Conservation (phyloP, 345 rosid species). For the Salix dunnii region DNA sequence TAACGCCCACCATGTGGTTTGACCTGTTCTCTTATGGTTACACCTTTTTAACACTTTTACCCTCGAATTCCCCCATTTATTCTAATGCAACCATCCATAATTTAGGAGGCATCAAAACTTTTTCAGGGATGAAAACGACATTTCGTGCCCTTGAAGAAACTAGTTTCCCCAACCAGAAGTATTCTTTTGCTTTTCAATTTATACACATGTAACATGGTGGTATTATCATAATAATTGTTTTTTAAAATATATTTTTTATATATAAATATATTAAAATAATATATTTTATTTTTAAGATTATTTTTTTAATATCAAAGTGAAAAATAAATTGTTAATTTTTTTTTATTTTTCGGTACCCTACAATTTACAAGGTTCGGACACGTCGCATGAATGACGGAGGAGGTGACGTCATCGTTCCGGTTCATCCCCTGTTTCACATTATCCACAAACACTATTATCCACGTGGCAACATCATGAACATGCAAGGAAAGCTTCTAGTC, state of each 20-base stretch:
- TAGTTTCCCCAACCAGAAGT: conserved; percentile 9
- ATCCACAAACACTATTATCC: conserved; percentile 15
- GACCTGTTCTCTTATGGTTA: neutral
- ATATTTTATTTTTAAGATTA: no score
- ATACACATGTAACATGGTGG: neutral
- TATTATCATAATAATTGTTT: no score
- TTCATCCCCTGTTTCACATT: neutral
- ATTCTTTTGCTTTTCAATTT: neutral
- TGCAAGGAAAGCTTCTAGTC: neutral
- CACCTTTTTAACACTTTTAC: neutral
- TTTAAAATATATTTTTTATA: no score
- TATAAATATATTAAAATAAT: no score
- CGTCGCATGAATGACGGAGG: neutral
- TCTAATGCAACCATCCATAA: no score
- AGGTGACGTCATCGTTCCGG: conserved; percentile 10
- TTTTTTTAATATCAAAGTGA: no score
- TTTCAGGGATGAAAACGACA: conserved; percentile 25
- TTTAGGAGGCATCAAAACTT: neutral
- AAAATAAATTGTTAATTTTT: no score
- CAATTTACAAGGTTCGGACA: no score
- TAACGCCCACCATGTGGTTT: neutral
- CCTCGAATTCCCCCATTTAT: neutral
- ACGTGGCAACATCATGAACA: conserved; percentile 17
- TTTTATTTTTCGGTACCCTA: no score
- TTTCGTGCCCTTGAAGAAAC: neutral